These are phyloP conservation scores for Hypoxylon sp. DNA, from an alignment of 2,329 filamentous ascomycete species.

Conservation along the genomic window DNA sequence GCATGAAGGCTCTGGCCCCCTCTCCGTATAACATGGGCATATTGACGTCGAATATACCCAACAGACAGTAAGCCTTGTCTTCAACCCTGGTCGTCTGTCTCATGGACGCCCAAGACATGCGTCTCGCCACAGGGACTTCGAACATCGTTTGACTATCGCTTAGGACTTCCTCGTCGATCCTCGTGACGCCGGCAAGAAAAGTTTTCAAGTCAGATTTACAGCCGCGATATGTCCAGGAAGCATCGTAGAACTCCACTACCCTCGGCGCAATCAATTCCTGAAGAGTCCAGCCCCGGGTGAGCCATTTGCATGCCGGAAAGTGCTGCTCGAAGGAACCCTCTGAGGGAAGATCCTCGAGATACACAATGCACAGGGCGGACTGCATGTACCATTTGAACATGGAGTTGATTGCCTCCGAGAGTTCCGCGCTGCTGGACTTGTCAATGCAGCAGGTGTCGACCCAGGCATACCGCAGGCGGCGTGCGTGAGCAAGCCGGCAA, in stretches of 20 bases:
- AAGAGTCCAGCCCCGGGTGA: slow-evolving; percentile 41
- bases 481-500: slow-evolving; percentile 24
- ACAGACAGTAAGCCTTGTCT: slow-evolving; percentile 46
- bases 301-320: slow-evolving; percentile 33
- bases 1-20: slow-evolving; percentile 38
- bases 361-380: slow-evolving; percentile 38
- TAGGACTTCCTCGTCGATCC: slow-evolving; percentile 31
- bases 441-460: slow-evolving; percentile 45
- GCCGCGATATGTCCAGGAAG: slow-evolving; percentile 30
- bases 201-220: slow-evolving; percentile 29
- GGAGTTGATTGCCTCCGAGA: slow-evolving; percentile 44
- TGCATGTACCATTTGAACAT: slow-evolving; percentile 43
- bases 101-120: slow-evolving; percentile 46
- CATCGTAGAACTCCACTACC: slow-evolving; percentile 40
- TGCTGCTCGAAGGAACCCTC: slow-evolving; percentile 2
- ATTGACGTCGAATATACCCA: slow-evolving; percentile 46
- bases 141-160: slow-evolving; percentile 26
- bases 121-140: slow-evolving; percentile 36
- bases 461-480: slow-evolving; percentile 39
- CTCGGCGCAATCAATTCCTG: slow-evolving; percentile 44
- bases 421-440: slow-evolving; percentile 42
- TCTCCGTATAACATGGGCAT: slow-evolving; percentile 48
- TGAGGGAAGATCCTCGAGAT: slow-evolving; percentile 26
- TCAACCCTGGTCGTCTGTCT: slow-evolving; percentile 43
- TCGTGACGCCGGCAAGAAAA: slow-evolving; percentile 33